phyloP scores from a whole-genome alignment of 2,329 filamentous ascomycete genomes.

The Fusarium sulawesiense region DNA sequence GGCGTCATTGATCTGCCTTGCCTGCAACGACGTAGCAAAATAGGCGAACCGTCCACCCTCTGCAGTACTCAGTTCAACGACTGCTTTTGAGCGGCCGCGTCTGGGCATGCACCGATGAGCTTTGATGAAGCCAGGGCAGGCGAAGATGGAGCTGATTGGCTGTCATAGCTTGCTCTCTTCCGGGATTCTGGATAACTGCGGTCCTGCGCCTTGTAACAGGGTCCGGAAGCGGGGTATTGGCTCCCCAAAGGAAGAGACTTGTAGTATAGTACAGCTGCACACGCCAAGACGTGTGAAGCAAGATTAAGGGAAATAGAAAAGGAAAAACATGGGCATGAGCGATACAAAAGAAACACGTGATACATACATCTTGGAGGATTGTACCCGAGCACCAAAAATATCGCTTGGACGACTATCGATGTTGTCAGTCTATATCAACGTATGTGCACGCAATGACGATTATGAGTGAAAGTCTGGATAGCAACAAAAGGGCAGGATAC shows the following conservation, averaged over 20 bases:
- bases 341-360: constrained; percentile 17
- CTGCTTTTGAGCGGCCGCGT: constrained; percentile 19
- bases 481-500: constrained; percentile 23
- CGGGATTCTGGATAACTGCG: constrained; percentile 40
- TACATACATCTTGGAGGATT: constrained; percentile 38
- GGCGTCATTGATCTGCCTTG: constrained; percentile 8
- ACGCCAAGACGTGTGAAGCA: constrained; percentile 33
- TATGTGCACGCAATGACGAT: constrained; percentile 27
- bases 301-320: constrained; percentile 6
- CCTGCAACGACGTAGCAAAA: constrained; percentile 23
- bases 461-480: constrained; percentile 46
- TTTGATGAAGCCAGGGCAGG: constrained; percentile 17
- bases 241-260: constrained; percentile 18
- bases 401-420: constrained; percentile 37
- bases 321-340: constrained; percentile 14
- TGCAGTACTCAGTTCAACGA: neutral
- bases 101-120: constrained; percentile 30
- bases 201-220: constrained; percentile 39
- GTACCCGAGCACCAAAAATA: neutral
- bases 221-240: constrained; percentile 34
- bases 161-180: constrained; percentile 33
- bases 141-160: constrained; percentile 37
- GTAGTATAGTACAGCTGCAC: constrained; percentile 26
- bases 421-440: constrained; percentile 39
- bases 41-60: constrained; percentile 15